These are phyloP conservation scores for Linnemannia elongata DNA, from an alignment of 192 early-diverging fungal genomes.

Conservation along the genomic window DNA sequence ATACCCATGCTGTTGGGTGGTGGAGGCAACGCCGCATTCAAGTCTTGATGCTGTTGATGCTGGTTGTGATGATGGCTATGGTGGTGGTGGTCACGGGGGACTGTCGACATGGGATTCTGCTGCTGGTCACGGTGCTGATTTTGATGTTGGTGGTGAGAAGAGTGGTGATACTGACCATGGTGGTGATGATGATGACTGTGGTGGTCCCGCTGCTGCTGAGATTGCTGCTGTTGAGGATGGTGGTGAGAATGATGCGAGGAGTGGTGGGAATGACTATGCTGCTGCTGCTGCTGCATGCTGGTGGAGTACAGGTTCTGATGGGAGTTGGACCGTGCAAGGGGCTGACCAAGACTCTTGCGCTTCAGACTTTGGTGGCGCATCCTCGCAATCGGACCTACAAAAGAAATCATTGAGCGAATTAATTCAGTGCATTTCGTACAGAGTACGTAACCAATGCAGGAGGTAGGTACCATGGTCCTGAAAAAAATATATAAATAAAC, in stretches of 20 bases:
- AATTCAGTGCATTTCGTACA: not conserved
- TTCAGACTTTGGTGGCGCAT: slow-evolving; percentile 36
- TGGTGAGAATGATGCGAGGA: not conserved
- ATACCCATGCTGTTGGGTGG: slow-evolving; percentile 16
- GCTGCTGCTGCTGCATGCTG: slow-evolving; percentile 14
- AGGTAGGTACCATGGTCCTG: too few species aligned
- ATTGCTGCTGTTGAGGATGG: not conserved
- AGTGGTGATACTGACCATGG: not conserved
- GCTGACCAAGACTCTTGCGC: slow-evolving; percentile 37
- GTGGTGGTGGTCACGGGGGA: not conserved
- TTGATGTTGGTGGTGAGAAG: not conserved
- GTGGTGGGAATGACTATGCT: not conserved
- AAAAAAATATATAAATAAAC: slow-evolving; percentile 1
- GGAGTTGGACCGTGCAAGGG: slow-evolving; percentile 32
- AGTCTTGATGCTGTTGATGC: slow-evolving; percentile 8
- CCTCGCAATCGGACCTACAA: slow-evolving; percentile 32
- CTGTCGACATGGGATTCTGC: too few species aligned
- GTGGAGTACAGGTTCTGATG: slow-evolving; percentile 40
- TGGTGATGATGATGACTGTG: not conserved
- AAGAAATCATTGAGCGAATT: slow-evolving; percentile 2
- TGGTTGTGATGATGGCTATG: not conserved
- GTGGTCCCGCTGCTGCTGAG: not conserved
- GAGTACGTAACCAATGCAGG: not conserved
- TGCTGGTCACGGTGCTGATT: slow-evolving; percentile 15
- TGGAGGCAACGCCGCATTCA: slow-evolving; percentile 20